Evolutionary conservation across 2,329 filamentous ascomycete species (phyloP), one percentile per base, ranked within the genome.

Genomic region (Fusarium abutilonis): DNA sequence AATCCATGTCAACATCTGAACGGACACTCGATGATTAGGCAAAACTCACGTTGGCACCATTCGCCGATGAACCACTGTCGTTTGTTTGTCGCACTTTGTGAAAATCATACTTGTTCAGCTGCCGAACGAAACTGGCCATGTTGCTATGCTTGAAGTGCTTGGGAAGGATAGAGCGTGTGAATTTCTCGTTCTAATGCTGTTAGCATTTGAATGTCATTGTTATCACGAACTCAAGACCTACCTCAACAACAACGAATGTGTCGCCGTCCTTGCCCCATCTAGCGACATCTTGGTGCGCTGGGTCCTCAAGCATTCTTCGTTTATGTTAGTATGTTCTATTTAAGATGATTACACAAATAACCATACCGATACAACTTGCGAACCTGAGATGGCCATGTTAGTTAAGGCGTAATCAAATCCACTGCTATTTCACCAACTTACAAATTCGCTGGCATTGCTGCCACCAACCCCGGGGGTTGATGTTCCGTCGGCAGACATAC

Each of bases 81-180:
- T 73, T 75, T 3, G 76, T 76, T 14, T 77, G 76, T 62, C 95
- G 87, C 64, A 98, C 93, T 82, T 99, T 99, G 82, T 99, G 95
- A 70, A 99, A 99, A 74, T 97, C 93, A 76, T 96, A 97, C 75
- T 97, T 97, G 81, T 97, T 97, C 56, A 97, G 81, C 75, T 97
- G 93, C 44, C 93, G 90, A 56, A 97, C 93, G 74, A 97, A 97
- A 77, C 93, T 97, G 29, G 93, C 93, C 80, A 97, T 97, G 76
- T 97, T 97, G 84, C 92, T 96, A 79, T 98, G 95, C 78, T 99
- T 99, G 83, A 99, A 99, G 72, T 98, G 93, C 75, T 98, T 97
- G 3, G 95, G 95, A 14, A 99, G 86, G 70, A 99, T 96, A 35
- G 91, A 90, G 76, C 97, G 97, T 19, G 95, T 98, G 73, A 99